phyloP scores from a whole-genome alignment of 495 filamentous ascomycete species.

The Letharia columbiana region DNA sequence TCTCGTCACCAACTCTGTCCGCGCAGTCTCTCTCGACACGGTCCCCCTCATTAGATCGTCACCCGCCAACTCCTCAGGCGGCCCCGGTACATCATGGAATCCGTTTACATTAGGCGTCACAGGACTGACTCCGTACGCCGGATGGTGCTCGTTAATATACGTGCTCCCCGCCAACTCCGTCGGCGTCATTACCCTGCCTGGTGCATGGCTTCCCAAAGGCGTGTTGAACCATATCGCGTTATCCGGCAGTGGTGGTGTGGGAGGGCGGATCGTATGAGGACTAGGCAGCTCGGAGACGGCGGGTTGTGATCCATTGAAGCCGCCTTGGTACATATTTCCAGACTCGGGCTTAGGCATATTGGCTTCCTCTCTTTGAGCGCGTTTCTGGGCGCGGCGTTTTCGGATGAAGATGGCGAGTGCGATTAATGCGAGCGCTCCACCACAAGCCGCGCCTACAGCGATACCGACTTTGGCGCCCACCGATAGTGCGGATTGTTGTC shows the following conservation, averaged over 20 bases:
- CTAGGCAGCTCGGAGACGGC: slow-evolving; percentile 4
- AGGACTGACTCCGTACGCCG: slow-evolving; percentile 14
- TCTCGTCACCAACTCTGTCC: not conserved
- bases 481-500: not conserved
- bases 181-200: slow-evolving; percentile 3
- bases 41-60: not conserved
- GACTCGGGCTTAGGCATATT: slow-evolving; percentile 6
- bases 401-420: slow-evolving; percentile 17
- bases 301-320: not conserved
- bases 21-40: not conserved
- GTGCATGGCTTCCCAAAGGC: not conserved
- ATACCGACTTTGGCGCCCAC: slow-evolving; percentile 25
- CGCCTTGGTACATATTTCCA: slow-evolving; percentile 9
- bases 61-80: slow-evolving; percentile 5
- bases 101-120: not conserved
- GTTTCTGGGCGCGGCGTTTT: slow-evolving; percentile 11
- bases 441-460: slow-evolving; percentile 16
- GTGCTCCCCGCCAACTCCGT: slow-evolving; percentile 24
- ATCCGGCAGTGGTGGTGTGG: not conserved
- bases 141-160: slow-evolving; percentile 24
- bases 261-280: slow-evolving; percentile 4
- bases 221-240: not conserved
- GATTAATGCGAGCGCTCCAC: slow-evolving; percentile 2
- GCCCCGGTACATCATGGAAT: not conserved
- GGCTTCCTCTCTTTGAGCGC: slow-evolving; percentile 8